phyloP scores from a whole-genome alignment of 2,329 filamentous ascomycete species.

The Bipolaris sorokiniana region DNA sequence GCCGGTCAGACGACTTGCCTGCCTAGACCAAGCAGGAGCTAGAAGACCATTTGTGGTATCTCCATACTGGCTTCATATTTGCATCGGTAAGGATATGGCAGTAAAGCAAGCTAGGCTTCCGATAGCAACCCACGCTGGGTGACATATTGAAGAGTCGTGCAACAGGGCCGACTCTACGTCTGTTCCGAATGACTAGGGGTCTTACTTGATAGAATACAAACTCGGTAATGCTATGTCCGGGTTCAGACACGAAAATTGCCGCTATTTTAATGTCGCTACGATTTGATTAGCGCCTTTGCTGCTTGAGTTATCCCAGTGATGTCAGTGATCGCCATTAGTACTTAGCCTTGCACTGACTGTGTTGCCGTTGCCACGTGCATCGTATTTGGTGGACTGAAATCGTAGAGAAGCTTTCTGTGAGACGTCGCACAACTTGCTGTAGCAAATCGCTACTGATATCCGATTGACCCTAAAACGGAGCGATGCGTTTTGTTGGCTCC shows the following conservation, averaged over 20 bases:
- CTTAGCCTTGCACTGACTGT: conserved; percentile 1
- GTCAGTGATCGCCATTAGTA: background rate
- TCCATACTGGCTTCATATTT: background rate
- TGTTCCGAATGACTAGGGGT: background rate
- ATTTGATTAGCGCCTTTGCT: background rate
- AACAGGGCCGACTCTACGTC: conserved; percentile 3
- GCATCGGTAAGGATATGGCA: background rate
- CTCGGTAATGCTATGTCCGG: background rate
- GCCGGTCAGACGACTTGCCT: background rate
- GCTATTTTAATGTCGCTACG: background rate
- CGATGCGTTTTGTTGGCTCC: background rate
- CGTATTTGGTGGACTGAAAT: conserved; percentile 8
- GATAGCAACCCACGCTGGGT: background rate
- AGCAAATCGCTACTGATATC: background rate
- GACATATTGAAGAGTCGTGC: conserved; percentile 3
- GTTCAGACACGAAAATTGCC: background rate
- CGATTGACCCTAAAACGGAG: background rate
- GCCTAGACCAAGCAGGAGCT: background rate
- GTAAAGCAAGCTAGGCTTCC: background rate
- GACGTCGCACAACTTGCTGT: conserved; percentile 10
- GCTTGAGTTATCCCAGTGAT: conserved; percentile 3
- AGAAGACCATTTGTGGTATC: background rate
- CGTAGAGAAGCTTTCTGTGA: background rate
- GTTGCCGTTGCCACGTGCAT: conserved; percentile 18
- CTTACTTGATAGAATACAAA: background rate